Evolutionary conservation across 805 yeast genomes (phyloP), one percentile per base, ranked within the genome.

Genomic region (Yarrowia sp.): DNA sequence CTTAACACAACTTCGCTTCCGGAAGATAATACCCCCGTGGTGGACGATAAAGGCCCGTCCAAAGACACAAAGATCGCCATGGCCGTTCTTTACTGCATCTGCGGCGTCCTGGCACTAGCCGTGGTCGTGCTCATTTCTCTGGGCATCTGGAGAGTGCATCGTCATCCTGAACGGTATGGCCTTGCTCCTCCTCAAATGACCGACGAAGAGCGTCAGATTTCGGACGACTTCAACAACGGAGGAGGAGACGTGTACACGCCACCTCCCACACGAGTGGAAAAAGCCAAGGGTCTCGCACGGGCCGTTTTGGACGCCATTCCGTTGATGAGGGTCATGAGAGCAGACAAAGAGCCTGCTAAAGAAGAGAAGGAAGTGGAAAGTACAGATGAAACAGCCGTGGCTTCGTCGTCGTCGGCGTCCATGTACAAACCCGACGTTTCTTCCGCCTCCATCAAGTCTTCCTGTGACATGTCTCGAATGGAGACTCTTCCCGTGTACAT

Each of bases 271-370:
- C 38, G 64, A 0, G 66, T 61, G 12, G 55, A 44, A 9, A 61
- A 46, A 3, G 79, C 79, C 33, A 72, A 71, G 17, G 79, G 79
- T 4, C 71, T 77, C n/a, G 79, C 79, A 8, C 68, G 76, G 20
- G 79, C 79, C 0, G 77, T 77, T 20, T 69, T 77, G 53, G 79
- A 77, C 68, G 73, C 80, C 10, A 74, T 77, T 47, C 79, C 79
- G 12, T 67, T 77, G 15, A 76, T 77, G 43, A 63, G 66, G 12
- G 66, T 61, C 9, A 61, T 38, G 36, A 20, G 17, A 10, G 34
- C 33, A 14, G 43, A 36, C 9, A 5, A 30, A 14, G 55, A 49
- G 9, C 38, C 38, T 36, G 38, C 13, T 2, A 10, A 36, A 4
- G 13, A 12, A 3, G 38, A 36, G 8, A 36, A 15, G 19, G 44